These are phyloP conservation scores for Aspergillus neoniger DNA, from an alignment of 2,329 filamentous ascomycete genomes.

Conservation along the genomic window DNA sequence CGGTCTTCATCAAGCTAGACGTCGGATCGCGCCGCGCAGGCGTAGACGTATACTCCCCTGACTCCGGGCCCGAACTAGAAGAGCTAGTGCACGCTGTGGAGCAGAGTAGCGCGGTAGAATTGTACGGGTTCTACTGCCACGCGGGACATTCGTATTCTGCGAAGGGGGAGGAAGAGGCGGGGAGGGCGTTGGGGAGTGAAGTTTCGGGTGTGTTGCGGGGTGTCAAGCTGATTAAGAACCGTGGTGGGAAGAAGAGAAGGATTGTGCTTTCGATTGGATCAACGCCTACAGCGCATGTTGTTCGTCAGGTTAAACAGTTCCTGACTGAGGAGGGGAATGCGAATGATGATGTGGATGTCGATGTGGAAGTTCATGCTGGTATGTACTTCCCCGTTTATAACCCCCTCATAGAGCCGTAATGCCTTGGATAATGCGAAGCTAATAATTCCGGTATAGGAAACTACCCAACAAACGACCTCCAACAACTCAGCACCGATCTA, in stretches of 20 bases:
- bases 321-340: conserved; percentile 5
- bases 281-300: conserved; percentile 31
- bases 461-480: conserved; percentile 73
- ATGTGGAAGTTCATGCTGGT: conserved; percentile 30
- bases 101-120: conserved; percentile 10
- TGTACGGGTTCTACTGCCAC: conserved; percentile 31
- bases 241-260: conserved; percentile 4
- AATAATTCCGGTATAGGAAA: conserved; percentile 18
- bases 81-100: conserved; percentile 20
- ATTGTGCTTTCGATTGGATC: conserved; percentile 27
- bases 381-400: neutral
- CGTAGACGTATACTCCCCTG: neutral
- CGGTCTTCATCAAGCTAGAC: conserved; percentile 31
- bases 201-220: conserved; percentile 17
- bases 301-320: conserved; percentile 12
- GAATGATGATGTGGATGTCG: conserved; percentile 4
- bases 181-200: conserved; percentile 21
- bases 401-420: neutral
- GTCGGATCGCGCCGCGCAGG: conserved; percentile 26
- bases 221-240: too few species aligned
- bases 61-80: too few species aligned
- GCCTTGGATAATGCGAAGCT: neutral
- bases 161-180: conserved; percentile 24
- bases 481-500: conserved; percentile 73
- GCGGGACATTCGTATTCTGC: conserved; percentile 30